Evolutionary conservation across 2,329 filamentous ascomycete genomes (phyloP), one percentile per base, ranked within the genome.

Genomic region (Sordariomycetes sp.): DNA sequence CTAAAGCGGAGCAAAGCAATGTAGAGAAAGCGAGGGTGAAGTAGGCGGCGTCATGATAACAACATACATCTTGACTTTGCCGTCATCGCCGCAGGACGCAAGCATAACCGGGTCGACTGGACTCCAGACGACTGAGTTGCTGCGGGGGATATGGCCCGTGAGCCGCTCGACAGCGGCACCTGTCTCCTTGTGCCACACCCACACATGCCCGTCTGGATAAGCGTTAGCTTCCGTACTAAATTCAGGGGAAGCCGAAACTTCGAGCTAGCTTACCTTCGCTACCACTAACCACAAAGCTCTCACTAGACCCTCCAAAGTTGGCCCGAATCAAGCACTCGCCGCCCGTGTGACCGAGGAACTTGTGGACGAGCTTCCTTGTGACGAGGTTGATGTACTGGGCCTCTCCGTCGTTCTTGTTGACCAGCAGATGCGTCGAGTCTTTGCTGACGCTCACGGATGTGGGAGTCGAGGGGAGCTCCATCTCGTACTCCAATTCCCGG

Each of bases 91-190:
- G 59, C 89, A 92, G 13, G 90, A 92, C 17, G 90, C 94, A 70
- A 96, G 89, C 75, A 96, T 86, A 60, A 81, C 82, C 1, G 89
- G 84, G 65, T 96, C 82, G 12, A 74, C 78, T 1, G 94, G 91
- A 65, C 92, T 94, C 92, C 94, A 99, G 24, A 86, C 80, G 42
- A 95, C 87, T 8, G 89, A 82, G 67, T 96, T 97, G 62, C 94
- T 92, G 36, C 90, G 86, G 13, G 80, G 78, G 7, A 75, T 73
- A 64, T 97, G 92, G 0, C 85, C 91, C 35, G 83, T 79, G 2
- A 97, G 74, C 53, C 81, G 85, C 65, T 90, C 88, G 6, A 99
- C 82, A 1, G 86, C 76, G 6, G 79, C 76, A 6, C 89, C 90
- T 39, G 87, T 89, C 58, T 85, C 86, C 69, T 90, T 94, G 68